Conservation (phyloP, 345 rosid species). For the Murraya koenigii region DNA sequence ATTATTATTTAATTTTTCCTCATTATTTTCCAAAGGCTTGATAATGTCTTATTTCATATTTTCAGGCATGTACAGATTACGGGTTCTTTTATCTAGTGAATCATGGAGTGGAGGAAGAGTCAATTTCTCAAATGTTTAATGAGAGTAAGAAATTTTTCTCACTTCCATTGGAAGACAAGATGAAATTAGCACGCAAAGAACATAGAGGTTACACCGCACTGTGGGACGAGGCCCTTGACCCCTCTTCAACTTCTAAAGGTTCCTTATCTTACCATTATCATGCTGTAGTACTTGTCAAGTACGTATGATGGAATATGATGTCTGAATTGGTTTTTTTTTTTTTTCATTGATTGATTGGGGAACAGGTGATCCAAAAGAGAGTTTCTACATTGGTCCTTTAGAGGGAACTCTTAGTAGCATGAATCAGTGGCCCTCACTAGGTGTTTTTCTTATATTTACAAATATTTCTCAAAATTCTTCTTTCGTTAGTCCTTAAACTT, state of each 20-base stretch:
- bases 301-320: too few relatives aligned
- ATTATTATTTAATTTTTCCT: not conserved
- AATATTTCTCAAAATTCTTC: not conserved
- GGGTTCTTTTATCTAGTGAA: conserved; percentile 89
- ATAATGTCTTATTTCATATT: not conserved
- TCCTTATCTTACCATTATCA: not conserved
- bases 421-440: conserved; percentile 76
- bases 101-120: conserved; percentile 66
- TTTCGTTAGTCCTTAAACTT: not conserved
- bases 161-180: conserved; percentile 61
- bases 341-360: not conserved
- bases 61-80: conserved; percentile 67
- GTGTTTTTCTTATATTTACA: conserved; percentile 24
- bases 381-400: conserved; percentile 65
- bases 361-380: conserved; percentile 76
- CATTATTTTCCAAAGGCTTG: not conserved
- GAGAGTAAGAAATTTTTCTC: conserved; percentile 67
- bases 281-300: too few relatives aligned
- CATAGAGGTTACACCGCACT: conserved; percentile 65
- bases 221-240: conserved; percentile 51
- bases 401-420: conserved; percentile 32
- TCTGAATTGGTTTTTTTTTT: too few relatives aligned
- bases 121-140: conserved; percentile 38
- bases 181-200: conserved; percentile 38
- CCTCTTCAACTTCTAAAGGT: conserved; percentile 39